These are phyloP conservation scores for Colletotrichum brevisporum DNA, from an alignment of 2,329 filamentous ascomycete genomes.

Conservation along the genomic window DNA sequence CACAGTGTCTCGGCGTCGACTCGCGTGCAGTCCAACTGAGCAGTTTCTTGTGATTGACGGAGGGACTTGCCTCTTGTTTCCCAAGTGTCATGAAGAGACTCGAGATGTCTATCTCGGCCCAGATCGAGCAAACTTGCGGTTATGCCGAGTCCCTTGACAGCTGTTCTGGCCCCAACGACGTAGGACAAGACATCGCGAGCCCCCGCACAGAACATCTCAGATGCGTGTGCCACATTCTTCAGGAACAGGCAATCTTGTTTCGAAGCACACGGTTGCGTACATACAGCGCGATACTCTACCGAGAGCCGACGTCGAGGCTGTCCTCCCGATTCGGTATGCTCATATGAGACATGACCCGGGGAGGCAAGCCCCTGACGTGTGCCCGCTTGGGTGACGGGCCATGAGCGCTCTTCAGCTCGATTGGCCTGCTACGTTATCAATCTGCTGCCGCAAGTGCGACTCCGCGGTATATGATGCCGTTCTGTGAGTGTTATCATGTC, in stretches of 20 bases:
- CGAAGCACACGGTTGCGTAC: slow-evolving; percentile 27
- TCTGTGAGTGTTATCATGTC: slow-evolving; percentile 12
- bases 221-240: slow-evolving; percentile 12
- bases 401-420: not conserved
- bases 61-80: not conserved
- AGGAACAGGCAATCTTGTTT: slow-evolving; percentile 38
- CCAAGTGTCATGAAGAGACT: not conserved
- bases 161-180: not conserved
- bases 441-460: slow-evolving; percentile 25
- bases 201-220: not conserved
- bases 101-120: not conserved
- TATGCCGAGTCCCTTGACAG: not conserved
- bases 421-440: not conserved
- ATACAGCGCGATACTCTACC: not conserved
- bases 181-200: slow-evolving; percentile 22
- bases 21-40: not conserved
- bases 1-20: not conserved
- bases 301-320: not conserved
- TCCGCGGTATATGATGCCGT: slow-evolving; percentile 1
- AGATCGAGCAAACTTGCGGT: not conserved
- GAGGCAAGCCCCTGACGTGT: not conserved
- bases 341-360: not conserved
- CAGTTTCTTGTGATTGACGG: not conserved
- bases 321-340: not conserved
- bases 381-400: not conserved